These are phyloP conservation scores for Aspergillus niger DNA, from an alignment of 2,329 filamentous ascomycete genomes.

Conservation along the genomic window DNA sequence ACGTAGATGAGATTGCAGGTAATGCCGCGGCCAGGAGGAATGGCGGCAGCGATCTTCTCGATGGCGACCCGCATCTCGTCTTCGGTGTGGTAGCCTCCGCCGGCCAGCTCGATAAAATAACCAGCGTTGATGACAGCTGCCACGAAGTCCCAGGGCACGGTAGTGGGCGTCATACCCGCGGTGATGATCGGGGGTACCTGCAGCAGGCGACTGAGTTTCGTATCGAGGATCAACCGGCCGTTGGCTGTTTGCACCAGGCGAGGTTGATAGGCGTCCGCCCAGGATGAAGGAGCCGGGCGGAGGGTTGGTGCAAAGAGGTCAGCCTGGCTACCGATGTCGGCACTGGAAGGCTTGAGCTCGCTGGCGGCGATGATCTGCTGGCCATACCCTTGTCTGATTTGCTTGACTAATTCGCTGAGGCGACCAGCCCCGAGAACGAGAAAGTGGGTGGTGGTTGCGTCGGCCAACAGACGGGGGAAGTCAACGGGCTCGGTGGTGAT, in stretches of 20 bases:
- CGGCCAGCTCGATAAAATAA: background rate
- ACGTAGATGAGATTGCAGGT: constrained; percentile 2
- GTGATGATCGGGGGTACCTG: background rate
- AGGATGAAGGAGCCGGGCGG: background rate
- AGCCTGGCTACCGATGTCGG: background rate
- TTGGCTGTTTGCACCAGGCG: background rate
- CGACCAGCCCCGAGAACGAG: background rate
- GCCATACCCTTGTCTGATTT: background rate
- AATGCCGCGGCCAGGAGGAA: background rate
- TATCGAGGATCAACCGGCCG: background rate
- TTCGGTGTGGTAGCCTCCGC: background rate
- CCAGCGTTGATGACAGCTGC: background rate
- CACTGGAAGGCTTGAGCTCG: background rate
- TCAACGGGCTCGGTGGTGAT: background rate
- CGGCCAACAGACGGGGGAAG: background rate
- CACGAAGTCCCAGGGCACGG: background rate
- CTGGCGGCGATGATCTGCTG: background rate
- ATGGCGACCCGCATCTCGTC: background rate
- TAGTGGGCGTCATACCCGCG: background rate
- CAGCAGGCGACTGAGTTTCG: background rate
- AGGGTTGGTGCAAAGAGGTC: background rate
- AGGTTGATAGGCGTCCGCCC: background rate
- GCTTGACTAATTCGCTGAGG: background rate
- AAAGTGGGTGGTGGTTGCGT: background rate
- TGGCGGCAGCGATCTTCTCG: background rate